Conservation (phyloP, 2,329 filamentous ascomycete genomes). For the Apiospora malaysiana region DNA sequence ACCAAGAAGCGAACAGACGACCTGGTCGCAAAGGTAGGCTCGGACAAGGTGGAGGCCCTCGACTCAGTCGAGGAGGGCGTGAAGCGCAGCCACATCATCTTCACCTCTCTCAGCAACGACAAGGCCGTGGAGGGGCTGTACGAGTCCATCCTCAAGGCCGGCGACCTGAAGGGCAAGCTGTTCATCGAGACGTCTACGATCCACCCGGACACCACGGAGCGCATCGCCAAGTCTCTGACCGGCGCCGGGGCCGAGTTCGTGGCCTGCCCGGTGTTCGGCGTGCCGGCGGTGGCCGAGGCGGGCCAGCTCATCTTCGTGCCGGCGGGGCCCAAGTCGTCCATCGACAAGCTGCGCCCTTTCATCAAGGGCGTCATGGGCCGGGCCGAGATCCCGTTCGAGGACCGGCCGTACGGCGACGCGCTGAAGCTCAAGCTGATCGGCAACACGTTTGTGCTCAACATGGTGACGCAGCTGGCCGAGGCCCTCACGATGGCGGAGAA, state of each 20-base stretch:
- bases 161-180: conserved; percentile 70
- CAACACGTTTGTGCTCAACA: conserved; percentile 85
- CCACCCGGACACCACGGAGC: conserved; percentile 79
- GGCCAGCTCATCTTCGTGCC: conserved; percentile 71
- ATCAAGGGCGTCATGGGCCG: conserved; percentile 70
- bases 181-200: conserved; percentile 90
- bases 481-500: conserved; percentile 82
- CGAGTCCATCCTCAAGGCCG: conserved; percentile 55
- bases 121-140: conserved; percentile 70
- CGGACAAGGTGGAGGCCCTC: conserved; percentile 68
- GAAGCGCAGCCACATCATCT: conserved; percentile 75
- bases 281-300: conserved; percentile 65
- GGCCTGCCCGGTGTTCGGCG: conserved; percentile 71
- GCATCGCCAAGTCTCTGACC: conserved; percentile 62
- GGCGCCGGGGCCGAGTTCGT: conserved; percentile 74
- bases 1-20: conserved; percentile 70
- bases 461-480: conserved; percentile 80
- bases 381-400: conserved; percentile 55
- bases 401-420: conserved; percentile 54
- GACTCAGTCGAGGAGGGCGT: conserved; percentile 70
- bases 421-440: conserved; percentile 81
- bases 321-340: conserved; percentile 61
- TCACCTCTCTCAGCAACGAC: conserved; percentile 83
- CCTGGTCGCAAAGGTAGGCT: conserved; percentile 64
- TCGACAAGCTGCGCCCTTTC: conserved; percentile 69